Evolutionary conservation across 495 filamentous ascomycete genomes (phyloP).

Genomic region (Neurospora sp.): DNA sequence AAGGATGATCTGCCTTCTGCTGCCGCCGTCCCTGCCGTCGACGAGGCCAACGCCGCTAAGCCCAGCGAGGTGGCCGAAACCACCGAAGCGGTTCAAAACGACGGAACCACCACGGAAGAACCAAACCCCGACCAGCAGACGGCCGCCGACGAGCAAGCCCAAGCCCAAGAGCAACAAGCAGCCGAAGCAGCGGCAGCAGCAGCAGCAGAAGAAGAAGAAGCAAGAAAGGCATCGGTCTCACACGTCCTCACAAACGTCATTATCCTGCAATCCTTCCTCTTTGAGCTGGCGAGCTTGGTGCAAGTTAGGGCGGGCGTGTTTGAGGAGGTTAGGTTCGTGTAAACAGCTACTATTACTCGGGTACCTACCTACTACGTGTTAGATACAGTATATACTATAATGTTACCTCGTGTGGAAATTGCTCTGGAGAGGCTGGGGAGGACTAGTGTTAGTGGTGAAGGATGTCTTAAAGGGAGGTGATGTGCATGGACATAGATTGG

Average conservation of each 20-base stretch:
- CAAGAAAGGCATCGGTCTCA: slow-evolving; percentile 51
- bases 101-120: not conserved
- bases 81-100: not conserved
- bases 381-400: not conserved
- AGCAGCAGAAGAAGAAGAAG: slow-evolving; percentile 28
- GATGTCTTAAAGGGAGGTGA: too few species aligned
- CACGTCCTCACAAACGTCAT: slow-evolving; percentile 79
- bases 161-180: too few species aligned
- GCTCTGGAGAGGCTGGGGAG: too few species aligned
- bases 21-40: not conserved
- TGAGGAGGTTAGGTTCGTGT: slow-evolving; percentile 62
- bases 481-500: too few species aligned
- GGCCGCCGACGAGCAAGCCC: too few species aligned
- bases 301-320: slow-evolving; percentile 81
- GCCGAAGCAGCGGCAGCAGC: not conserved
- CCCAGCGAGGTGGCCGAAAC: not conserved
- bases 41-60: not conserved
- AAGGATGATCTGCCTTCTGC: not conserved
- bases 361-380: not conserved
- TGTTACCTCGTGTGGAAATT: not conserved
- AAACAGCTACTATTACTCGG: not conserved
- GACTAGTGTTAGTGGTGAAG: too few species aligned
- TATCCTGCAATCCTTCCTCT: slow-evolving; percentile 71
- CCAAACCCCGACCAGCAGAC: slow-evolving; percentile 5
- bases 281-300: slow-evolving; percentile 79